Evolutionary conservation across 1,284 basidiomycete species (phyloP), one percentile per base, ranked within the genome.

Genomic region (Sphaerobolus stellatus): DNA sequence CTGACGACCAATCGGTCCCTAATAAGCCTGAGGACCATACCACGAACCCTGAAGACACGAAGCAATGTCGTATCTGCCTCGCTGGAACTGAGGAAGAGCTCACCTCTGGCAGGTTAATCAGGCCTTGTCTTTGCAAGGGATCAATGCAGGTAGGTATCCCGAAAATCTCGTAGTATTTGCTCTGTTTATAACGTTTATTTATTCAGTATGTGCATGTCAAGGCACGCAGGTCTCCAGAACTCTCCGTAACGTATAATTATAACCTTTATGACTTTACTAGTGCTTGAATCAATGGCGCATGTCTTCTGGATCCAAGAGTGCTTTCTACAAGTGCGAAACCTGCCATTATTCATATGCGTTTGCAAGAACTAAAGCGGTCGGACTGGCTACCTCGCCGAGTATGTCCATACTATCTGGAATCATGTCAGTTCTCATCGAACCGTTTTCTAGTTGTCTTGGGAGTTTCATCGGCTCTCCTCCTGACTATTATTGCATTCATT

Each of bases 91-190:
- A 87, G 62, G 70, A 65, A 4, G 75, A 81, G 52, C 24, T 34
- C 4, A 57, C 58, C 38, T 74, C 85, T 31, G 88, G 88, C 5
- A 78, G 82, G 53, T 79, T 90, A 56, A 88, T 90, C 60, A 79
- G 83, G 33, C 88, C 89, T 5, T 91, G 89, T 68, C 77, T 85
- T 1, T 92, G 88, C 71, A 84, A 79, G 58, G 89, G 89, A 28
- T 83, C 85, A n/a, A 89, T 91, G 51, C 86, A 82, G 59, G 88
- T 90, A 68, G 67, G 85, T 73, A 9, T 28, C 55, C 8, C 33
- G 48, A 30, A 48, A 48, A 29, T 57, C 33, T 48, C 53, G 41
- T 34, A 38, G 43, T 25, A 29, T 47, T 24, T 20, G 2, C 5
- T 25, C 18, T 18, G 11, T 53, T 18, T n/a, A 43, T 18, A 18